Conservation (phyloP, 257 asterid species). For the Nicotiana knightiana region DNA sequence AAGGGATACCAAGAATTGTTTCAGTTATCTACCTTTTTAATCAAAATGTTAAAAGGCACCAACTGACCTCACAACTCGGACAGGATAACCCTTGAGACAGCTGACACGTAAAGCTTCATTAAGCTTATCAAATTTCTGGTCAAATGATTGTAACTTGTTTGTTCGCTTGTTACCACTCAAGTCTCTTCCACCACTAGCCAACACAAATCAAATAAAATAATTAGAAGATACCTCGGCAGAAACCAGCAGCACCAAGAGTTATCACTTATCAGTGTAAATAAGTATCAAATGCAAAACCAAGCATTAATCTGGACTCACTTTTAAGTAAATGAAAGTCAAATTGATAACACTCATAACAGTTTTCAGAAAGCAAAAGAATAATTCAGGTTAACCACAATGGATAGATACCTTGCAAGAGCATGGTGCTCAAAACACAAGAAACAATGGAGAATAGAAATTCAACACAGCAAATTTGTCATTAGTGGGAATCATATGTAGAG, state of each 20-base stretch:
- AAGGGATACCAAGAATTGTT: not conserved
- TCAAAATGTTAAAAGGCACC: not conserved
- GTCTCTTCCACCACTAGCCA: slow-evolving; percentile 87
- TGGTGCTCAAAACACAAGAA: not conserved
- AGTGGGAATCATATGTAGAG: not conserved
- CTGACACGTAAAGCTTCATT: slow-evolving; percentile 85
- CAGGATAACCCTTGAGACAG: slow-evolving; percentile 82
- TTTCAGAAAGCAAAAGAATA: not conserved
- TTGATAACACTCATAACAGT: not conserved
- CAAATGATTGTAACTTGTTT: slow-evolving; percentile 67
- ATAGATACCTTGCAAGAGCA: not conserved
- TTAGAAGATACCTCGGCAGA: not conserved
- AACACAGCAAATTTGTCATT: not conserved
- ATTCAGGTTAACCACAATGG: not conserved
- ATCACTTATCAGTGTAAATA: not conserved
- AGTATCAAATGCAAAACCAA: not conserved
- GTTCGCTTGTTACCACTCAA: slow-evolving; percentile 87
- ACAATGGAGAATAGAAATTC: not conserved
- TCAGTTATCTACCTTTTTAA: not conserved
- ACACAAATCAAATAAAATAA: slow-evolving; percentile 22
- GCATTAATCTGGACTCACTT: not conserved
- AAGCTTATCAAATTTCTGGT: slow-evolving; percentile 55
- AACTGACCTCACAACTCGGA: slow-evolving; percentile 88
- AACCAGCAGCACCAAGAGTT: not conserved
- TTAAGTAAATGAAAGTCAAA: not conserved